Evolutionary conservation across 2,329 filamentous ascomycete species (phyloP).

Genomic region (Venturia oleaginea): DNA sequence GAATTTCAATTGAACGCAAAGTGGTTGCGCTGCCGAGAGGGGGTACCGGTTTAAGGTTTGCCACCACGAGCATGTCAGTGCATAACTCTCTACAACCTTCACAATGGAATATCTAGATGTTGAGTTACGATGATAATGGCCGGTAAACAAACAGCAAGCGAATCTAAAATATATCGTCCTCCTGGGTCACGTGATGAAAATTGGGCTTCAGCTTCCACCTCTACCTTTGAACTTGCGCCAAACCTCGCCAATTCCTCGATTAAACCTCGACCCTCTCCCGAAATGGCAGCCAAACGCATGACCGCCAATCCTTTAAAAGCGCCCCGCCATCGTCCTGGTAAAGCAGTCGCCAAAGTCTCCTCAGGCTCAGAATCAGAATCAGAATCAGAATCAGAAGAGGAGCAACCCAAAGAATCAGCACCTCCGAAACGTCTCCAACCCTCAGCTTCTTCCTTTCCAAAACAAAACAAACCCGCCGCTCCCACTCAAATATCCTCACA

Average conservation of each 20-base stretch:
- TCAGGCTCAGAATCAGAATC: constrained; percentile 43
- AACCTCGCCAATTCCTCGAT: background rate
- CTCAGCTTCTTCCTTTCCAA: constrained; percentile 39
- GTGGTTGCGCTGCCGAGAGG: too few species aligned
- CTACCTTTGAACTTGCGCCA: background rate
- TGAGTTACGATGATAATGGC: too few species aligned
- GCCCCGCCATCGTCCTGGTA: constrained; percentile 77
- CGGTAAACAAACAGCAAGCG: too few species aligned
- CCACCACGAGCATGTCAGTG: background rate
- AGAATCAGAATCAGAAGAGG: constrained; percentile 44
- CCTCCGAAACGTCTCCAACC: constrained; percentile 24
- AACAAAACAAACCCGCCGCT: constrained; percentile 26
- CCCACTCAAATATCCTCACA: constrained; percentile 31
- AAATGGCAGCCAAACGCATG: constrained; percentile 64
- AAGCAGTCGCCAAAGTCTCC: constrained; percentile 45
- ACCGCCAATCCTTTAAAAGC: constrained; percentile 81
- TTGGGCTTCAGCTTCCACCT: background rate
- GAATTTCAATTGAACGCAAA: background rate
- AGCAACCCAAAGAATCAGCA: constrained; percentile 27
- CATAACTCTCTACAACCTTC: too few species aligned
- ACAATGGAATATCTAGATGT: too few species aligned
- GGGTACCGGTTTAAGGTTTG: background rate
- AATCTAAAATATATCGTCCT: too few species aligned
- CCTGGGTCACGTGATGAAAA: background rate
- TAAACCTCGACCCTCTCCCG: background rate